Evolutionary conservation across 306 rosid genomes (phyloP).

Genomic region (Acacia confusa): DNA sequence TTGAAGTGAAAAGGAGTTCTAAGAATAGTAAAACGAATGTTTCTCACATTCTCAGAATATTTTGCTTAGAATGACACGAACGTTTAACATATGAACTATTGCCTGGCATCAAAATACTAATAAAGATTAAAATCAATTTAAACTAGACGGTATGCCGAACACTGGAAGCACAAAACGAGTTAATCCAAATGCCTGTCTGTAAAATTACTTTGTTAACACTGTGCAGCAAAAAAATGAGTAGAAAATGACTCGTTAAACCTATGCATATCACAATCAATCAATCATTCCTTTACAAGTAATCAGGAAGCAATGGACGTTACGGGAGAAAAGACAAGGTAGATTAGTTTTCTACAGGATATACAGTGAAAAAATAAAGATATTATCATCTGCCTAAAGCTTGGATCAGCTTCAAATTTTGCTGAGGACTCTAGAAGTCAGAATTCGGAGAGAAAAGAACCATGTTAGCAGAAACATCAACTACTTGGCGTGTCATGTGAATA

Average conservation of each 20-base stretch:
- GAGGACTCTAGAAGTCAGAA: conserved; percentile 28
- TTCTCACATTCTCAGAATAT: not conserved
- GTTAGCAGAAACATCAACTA: conserved; percentile 46
- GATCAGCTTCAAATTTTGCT: conserved; percentile 15
- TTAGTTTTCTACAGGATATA: conserved; percentile 26
- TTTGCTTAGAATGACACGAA: not conserved
- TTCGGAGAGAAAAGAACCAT: conserved; percentile 32
- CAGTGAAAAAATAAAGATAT: conserved; percentile 5
- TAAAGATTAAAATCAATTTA: not conserved
- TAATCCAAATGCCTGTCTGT: conserved; percentile 2
- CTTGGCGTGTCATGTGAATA: conserved; percentile 33
- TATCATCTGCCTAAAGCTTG: conserved; percentile 27
- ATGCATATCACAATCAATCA: conserved; percentile 37
- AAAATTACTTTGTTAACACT: conserved; percentile 20
- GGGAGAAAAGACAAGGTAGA: not conserved
- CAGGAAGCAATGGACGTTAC: conserved; percentile 15
- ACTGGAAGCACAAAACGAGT: not conserved
- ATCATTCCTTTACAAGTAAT: conserved; percentile 41
- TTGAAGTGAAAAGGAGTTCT: not conserved
- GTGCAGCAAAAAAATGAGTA: not conserved
- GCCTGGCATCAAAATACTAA: not conserved
- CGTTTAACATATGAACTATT: not conserved
- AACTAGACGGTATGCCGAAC: not conserved
- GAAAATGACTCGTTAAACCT: conserved; percentile 13
- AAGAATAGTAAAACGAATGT: not conserved